phyloP scores from a whole-genome alignment of 306 rosid genomes.

The Carpinus viminea region DNA sequence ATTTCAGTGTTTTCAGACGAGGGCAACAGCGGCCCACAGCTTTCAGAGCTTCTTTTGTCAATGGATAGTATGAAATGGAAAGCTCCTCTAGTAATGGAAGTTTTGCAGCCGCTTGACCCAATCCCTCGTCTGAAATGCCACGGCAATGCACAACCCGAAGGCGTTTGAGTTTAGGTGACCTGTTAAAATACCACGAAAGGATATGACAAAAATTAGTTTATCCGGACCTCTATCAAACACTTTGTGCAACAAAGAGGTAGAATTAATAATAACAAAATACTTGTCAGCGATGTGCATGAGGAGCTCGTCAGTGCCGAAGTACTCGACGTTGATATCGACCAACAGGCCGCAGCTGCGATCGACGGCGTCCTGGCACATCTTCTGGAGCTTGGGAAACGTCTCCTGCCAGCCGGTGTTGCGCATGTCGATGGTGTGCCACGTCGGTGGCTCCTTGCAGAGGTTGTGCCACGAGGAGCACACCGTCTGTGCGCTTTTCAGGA shows the following conservation, averaged over 20 bases:
- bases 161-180: slow-evolving; percentile 42
- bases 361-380: no score
- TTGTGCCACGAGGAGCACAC: slow-evolving; percentile 62
- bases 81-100: slow-evolving; percentile 66
- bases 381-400: slow-evolving; percentile 5
- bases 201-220: neutral
- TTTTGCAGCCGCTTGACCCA: slow-evolving; percentile 41
- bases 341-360: slow-evolving; percentile 48
- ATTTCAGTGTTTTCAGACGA: neutral
- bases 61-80: slow-evolving; percentile 36
- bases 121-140: slow-evolving; percentile 42
- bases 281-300: slow-evolving; percentile 47
- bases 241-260: no score
- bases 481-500: slow-evolving; percentile 33
- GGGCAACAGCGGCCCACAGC: slow-evolving; percentile 56
- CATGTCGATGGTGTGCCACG: slow-evolving; percentile 60
- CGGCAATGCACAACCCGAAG: slow-evolving; percentile 45
- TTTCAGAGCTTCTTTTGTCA: slow-evolving; percentile 34
- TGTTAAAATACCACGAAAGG: slow-evolving; percentile 17
- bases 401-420: neutral
- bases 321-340: slow-evolving; percentile 40
- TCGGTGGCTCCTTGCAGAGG: slow-evolving; percentile 53
- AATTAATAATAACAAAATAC: slow-evolving; percentile 22
- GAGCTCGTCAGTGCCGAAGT: slow-evolving; percentile 44
- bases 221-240: no score